phyloP scores from a whole-genome alignment of 768 basidiomycete genomes.

The Xerocomellus amylosporus region DNA sequence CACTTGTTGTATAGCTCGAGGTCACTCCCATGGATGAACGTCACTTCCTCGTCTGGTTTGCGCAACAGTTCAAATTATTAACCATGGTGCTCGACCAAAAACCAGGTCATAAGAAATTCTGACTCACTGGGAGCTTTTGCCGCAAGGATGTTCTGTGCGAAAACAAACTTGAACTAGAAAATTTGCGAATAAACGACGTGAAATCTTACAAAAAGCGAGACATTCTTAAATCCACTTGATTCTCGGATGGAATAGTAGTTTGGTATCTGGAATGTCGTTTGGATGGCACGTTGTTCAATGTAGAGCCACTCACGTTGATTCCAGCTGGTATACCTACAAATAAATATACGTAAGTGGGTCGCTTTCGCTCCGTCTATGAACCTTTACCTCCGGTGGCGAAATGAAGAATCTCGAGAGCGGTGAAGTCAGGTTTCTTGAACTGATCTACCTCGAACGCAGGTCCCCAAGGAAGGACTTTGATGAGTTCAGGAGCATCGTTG shows the following conservation, averaged over 20 bases:
- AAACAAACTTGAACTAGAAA: not conserved
- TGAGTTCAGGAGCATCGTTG: constrained; percentile 69
- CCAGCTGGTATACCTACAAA: constrained; percentile 74
- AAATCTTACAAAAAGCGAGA: constrained; percentile 68
- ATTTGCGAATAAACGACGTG: not conserved
- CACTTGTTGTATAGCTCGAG: constrained; percentile 69
- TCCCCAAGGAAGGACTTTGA: constrained; percentile 85
- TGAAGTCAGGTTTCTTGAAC: constrained; percentile 87
- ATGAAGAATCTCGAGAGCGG: constrained; percentile 75
- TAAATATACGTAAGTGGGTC: not conserved
- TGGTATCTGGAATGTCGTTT: constrained; percentile 53
- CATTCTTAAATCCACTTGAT: constrained; percentile 84
- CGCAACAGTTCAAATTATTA: not conserved
- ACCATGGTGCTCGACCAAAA: not conserved
- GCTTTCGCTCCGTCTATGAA: not conserved
- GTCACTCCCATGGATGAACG: constrained; percentile 82
- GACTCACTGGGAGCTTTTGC: constrained; percentile 79
- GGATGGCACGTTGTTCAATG: not conserved
- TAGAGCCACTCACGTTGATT: constrained; percentile 59
- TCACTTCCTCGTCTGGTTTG: constrained; percentile 65
- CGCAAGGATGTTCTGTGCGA: constrained; percentile 70
- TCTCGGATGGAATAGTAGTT: constrained; percentile 87
- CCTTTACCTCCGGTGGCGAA: constrained; percentile 78
- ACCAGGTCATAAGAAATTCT: not conserved
- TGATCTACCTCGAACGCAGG: constrained; percentile 60